phyloP scores from a whole-genome alignment of 257 asterid genomes.

The Solanum verrucosum region DNA sequence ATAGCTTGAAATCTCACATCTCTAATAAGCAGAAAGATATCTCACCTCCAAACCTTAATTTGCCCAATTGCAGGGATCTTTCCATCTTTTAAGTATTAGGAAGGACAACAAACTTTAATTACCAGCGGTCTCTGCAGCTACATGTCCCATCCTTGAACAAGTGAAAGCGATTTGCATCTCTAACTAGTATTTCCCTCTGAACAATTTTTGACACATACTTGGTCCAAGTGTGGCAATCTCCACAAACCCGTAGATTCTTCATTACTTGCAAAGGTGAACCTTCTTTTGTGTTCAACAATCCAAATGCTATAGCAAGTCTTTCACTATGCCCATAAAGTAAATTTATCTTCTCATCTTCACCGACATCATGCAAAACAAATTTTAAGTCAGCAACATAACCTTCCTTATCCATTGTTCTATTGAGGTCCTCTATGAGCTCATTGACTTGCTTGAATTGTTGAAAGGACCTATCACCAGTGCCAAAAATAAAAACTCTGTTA shows the following conservation, averaged over 20 bases:
- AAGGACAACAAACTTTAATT: neutral
- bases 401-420: slow-evolving; percentile 44
- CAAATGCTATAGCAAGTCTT: slow-evolving; percentile 58
- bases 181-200: slow-evolving; percentile 44
- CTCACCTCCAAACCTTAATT: neutral
- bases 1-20: neutral
- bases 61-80: neutral
- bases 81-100: neutral
- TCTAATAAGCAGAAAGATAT: neutral
- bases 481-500: slow-evolving; percentile 35
- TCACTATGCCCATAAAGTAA: slow-evolving; percentile 52
- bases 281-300: slow-evolving; percentile 41
- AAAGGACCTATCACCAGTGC: slow-evolving; percentile 35
- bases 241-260: slow-evolving; percentile 62
- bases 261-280: slow-evolving; percentile 43
- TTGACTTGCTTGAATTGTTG: slow-evolving; percentile 32
- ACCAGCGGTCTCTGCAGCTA: slow-evolving; percentile 58
- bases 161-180: slow-evolving; percentile 58
- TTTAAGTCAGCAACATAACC: slow-evolving; percentile 47
- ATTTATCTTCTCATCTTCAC: slow-evolving; percentile 42
- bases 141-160: slow-evolving; percentile 50
- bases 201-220: slow-evolving; percentile 45
- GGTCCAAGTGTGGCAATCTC: slow-evolving; percentile 58
- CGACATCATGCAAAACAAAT: slow-evolving; percentile 45
- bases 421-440: slow-evolving; percentile 25